A percentile compares a stretch with the other conserved stretches of the same genome.
Evolutionary conservation across 139 green algal species (phyloP).

Genomic region (Chlamydomonas sphaeroides): DNA sequence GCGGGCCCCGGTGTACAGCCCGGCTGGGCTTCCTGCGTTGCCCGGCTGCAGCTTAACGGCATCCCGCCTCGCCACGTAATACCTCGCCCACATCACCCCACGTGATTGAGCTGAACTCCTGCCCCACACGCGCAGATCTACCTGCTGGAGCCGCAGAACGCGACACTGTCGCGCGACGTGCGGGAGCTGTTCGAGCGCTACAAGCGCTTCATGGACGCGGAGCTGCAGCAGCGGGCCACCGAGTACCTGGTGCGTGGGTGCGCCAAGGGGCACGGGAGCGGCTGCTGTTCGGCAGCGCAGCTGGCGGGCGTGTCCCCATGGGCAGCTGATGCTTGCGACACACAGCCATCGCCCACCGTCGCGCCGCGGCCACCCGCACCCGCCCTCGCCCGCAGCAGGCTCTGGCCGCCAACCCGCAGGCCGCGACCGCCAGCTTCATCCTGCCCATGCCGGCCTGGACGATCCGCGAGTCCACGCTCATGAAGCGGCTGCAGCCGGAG

Average conservation of each 20-base stretch:
- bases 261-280: not conserved
- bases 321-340: too few relatives aligned
- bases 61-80: too few relatives aligned
- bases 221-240: slow-evolving; percentile 94
- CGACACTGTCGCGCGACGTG: slow-evolving; percentile 64
- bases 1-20: too few relatives aligned
- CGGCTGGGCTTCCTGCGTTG: too few relatives aligned
- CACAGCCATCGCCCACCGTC: too few relatives aligned
- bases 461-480: slow-evolving; percentile 71
- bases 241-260: slow-evolving; percentile 85
- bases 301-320: not conserved
- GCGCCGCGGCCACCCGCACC: not conserved
- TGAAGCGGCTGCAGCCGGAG: slow-evolving; percentile 73
- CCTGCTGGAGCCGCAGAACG: slow-evolving; percentile 66
- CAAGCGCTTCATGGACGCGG: slow-evolving; percentile 74
- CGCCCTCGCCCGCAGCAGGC: slow-evolving; percentile 37
- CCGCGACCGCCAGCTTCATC: slow-evolving; percentile 64
- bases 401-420: slow-evolving; percentile 52
- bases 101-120: too few relatives aligned
- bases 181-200: slow-evolving; percentile 73
- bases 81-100: too few relatives aligned
- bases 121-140: slow-evolving; percentile 50
- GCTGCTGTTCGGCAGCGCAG: not conserved
- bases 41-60: too few relatives aligned
- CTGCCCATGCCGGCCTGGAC: slow-evolving; percentile 87